Conservation (phyloP, 1,284 basidiomycete species). For the Inonotus obliquus region DNA sequence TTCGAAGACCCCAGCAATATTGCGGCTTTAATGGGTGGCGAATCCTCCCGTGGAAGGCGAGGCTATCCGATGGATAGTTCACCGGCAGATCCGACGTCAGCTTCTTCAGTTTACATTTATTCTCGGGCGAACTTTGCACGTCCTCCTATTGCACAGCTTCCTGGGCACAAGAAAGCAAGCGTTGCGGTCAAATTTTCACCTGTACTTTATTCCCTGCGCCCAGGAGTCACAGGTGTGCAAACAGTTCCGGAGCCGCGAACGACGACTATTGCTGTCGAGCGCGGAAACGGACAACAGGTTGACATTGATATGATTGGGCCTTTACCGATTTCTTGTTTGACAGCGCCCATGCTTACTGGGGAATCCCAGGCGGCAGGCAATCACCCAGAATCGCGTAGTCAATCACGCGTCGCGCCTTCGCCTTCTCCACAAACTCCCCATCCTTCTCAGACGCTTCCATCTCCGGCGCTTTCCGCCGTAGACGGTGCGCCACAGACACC, state of each 20-base stretch:
- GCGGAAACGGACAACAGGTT: constrained; percentile 59
- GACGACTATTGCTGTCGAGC: constrained; percentile 62
- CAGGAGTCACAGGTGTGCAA: constrained; percentile 44
- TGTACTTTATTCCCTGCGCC: constrained; percentile 83
- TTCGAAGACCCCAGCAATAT: constrained; percentile 84
- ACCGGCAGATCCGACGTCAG: constrained; percentile 30
- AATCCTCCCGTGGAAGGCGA: constrained; percentile 50
- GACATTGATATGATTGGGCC: constrained; percentile 41
- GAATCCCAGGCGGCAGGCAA: not conserved
- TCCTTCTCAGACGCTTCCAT: constrained; percentile 33
- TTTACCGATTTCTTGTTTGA: constrained; percentile 18
- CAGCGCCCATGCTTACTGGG: not conserved
- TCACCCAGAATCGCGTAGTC: not conserved
- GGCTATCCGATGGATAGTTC: constrained; percentile 38
- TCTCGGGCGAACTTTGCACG: constrained; percentile 90
- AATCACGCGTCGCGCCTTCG: constrained; percentile 20
- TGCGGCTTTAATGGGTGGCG: constrained; percentile 27
- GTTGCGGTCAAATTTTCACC: constrained; percentile 94
- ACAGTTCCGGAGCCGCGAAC: constrained; percentile 42
- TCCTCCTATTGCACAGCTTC: constrained; percentile 89
- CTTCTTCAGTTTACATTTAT: constrained; percentile 89
- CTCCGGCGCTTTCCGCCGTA: constrained; percentile 55
- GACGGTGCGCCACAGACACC: constrained; percentile 53
- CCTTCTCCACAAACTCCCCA: constrained; percentile 19
- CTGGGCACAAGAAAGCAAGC: constrained; percentile 94